Base-by-base conservation (phyloP, 164 flowering plant species). In the Annona squamosa region DNA sequence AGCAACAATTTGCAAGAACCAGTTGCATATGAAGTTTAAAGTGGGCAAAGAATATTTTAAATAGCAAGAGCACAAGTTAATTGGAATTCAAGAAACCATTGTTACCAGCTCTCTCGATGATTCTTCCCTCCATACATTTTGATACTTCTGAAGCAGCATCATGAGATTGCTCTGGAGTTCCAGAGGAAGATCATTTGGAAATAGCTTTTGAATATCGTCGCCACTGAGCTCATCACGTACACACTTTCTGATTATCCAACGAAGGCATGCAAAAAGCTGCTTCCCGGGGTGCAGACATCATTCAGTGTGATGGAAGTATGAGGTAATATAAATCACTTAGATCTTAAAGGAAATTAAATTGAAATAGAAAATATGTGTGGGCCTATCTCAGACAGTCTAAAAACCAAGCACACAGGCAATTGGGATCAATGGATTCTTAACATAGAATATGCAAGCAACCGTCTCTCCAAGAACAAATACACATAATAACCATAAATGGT, bases 181-280 rank as follows among this genome's bases (percentile, higher is more conserved):
- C 46, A 79, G 76, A 2, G 89, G 47, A 9, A 86, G 74, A 72
- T 83, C 85, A 41, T 80, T 75, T 4, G 91, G 91, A 65, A 86
- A 82, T 46, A 85, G 79, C 85, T 85, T 87, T 74, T 79, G 74
- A 6, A 87, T 75, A 75, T 84, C 81, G 73, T 81, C 82, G 3
- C 76, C 75, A 48, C 59, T 65, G 42, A 82, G 72, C 57, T 72
- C 77, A 46, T 74, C 83, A 3, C 67, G 81, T 13, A 75, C 80
- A 73, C 73, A 76, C 77, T 84, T 87, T 74, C 89, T 86, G 65
- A 87, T 80, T 43, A 87, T 82, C 43, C 80, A 86, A 62, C 91
- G 89, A 61, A 87, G 87, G 80, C 88, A 86, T 71, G 89, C 89
- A 80, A 85, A 75, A 57, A 86, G 84, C 90, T 87, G 73, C 26